Base-by-base conservation (phyloP, 352 stramenopile species). In the Phytophthora nicotianae region DNA sequence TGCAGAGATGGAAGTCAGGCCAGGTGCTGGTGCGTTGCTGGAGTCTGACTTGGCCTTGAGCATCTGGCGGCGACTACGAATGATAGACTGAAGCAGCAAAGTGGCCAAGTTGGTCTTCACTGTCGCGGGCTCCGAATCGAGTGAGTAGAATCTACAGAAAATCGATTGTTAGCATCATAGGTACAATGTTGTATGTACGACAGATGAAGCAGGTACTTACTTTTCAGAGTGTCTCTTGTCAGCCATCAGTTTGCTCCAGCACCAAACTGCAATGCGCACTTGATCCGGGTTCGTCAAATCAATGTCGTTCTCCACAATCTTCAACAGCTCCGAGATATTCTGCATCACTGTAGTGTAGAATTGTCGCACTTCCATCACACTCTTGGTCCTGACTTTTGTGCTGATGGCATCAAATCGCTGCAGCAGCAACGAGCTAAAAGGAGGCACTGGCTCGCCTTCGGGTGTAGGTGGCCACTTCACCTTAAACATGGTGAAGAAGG, bases 41-140 rank as follows among this genome's bases (percentile, higher is more conserved):
- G 46, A 21, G 21, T 77, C 69, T 16, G 65, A 50, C 53, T 89
- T 91, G 2, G 76, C 65, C 52, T 91, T 91, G 19, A 87, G 78
- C 82, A 91, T 91, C 66, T 91, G 82, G 9, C 82, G 78, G 16
- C 80, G 77, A 51, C 82, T 91, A 26, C 82, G 82, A 43, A 89
- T 74, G 51, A 91, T 91, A 17, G 76, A 86, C 56, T 89, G 82
- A 16, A 80, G 68, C 21, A 91, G 59, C 46, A 79, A 47, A 50
- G 79, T 70, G 4, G 78, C 68, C 19, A 91, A 46, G 8, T 61
- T 65, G 33, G 57, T 70, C 47, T 81, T 82, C 19, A 68, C 55
- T 16, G 51, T 23, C 11, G 55, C 46, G 5, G 68, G 38, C 3
- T 71, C 53, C 4, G 62, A 72, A 27, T 70, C 71, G n/a, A 85